These are phyloP conservation scores for Scheffersomyces spartinae DNA, from an alignment of 805 yeast genomes.

Conservation along the genomic window DNA sequence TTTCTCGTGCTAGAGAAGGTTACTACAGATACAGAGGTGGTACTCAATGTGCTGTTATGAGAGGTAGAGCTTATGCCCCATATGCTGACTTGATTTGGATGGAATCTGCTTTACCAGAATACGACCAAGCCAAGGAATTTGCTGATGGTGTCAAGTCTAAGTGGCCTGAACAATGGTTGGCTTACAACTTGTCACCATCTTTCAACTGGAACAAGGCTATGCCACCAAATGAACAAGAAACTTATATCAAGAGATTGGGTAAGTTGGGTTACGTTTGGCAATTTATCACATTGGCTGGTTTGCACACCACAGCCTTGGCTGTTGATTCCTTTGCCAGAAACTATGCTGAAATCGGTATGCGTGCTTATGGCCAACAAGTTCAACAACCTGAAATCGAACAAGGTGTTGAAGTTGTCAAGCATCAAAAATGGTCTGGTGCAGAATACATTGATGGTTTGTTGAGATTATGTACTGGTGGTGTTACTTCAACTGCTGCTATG, in stretches of 20 bases:
- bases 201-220: conserved; percentile 97
- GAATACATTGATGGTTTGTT: conserved; percentile 87
- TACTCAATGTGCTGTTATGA: conserved; percentile 92
- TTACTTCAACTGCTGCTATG: conserved; percentile 94
- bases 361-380: conserved; percentile 82
- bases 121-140: conserved; percentile 85
- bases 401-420: conserved; percentile 93
- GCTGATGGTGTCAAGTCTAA: conserved; percentile 79
- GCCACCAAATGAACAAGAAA: conserved; percentile 77
- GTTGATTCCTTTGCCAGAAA: conserved; percentile 74
- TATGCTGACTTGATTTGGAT: conserved; percentile 95
- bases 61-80: conserved; percentile 92
- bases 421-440: conserved; percentile 98
- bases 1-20: conserved; percentile 92
- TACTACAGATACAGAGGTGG: conserved; percentile 95
- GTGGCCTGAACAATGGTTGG: conserved; percentile 89
- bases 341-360: conserved; percentile 80
- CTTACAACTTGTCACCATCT: conserved; percentile 93
- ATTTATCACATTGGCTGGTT: conserved; percentile 93
- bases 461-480: conserved; percentile 89
- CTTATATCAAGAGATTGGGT: conserved; percentile 79
- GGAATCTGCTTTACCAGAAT: conserved; percentile 95
- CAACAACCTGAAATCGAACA: conserved; percentile 81
- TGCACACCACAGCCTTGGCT: conserved; percentile 91
- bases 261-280: conserved; percentile 94